Evolutionary conservation across 257 asterid species (phyloP).

Genomic region (Solanum rostratum): DNA sequence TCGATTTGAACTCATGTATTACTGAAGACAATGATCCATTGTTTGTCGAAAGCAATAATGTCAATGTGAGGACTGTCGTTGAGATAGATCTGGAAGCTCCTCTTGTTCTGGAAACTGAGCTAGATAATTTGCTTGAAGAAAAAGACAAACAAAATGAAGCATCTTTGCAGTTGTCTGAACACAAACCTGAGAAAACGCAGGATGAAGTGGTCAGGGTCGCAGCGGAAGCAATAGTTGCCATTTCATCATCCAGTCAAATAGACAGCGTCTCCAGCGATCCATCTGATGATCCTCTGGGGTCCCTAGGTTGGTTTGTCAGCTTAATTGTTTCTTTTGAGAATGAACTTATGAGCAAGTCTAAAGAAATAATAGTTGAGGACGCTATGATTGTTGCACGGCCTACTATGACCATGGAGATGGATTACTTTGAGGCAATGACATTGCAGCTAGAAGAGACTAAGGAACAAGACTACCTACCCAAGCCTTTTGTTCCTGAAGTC

Average conservation of each 20-base stretch:
- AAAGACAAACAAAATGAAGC: slow-evolving; percentile 1
- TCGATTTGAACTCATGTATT: slow-evolving; percentile 71
- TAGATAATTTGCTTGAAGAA: slow-evolving; percentile 8
- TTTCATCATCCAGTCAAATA: slow-evolving; percentile 32
- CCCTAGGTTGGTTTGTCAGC: slow-evolving; percentile 55
- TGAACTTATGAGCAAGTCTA: slow-evolving; percentile 16
- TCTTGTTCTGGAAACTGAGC: slow-evolving; percentile 21
- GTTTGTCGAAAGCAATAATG: slow-evolving; percentile 26
- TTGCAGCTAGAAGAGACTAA: slow-evolving; percentile 46
- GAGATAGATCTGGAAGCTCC: slow-evolving; percentile 45
- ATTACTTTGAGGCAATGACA: slow-evolving; percentile 78
- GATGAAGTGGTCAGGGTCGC: slow-evolving; percentile 28
- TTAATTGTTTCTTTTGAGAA: slow-evolving; percentile 19
- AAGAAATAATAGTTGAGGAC: slow-evolving; percentile 15
- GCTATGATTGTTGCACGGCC: slow-evolving; percentile 1
- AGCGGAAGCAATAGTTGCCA: slow-evolving; percentile 31
- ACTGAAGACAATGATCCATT: slow-evolving; percentile 49
- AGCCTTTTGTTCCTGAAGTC: slow-evolving; percentile 43
- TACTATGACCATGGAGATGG: slow-evolving; percentile 30
- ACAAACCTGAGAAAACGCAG: background rate
- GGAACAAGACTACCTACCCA: slow-evolving; percentile 78
- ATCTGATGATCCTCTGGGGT: slow-evolving; percentile 33
- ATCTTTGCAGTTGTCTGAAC: background rate
- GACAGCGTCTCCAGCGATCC: slow-evolving; percentile 6
- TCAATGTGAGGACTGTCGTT: slow-evolving; percentile 1